Percentiles rank a stretch among this genome's conserved stretches.
phyloP scores from a whole-genome alignment of 164 flowering plant species.

The Annona squamosa region DNA sequence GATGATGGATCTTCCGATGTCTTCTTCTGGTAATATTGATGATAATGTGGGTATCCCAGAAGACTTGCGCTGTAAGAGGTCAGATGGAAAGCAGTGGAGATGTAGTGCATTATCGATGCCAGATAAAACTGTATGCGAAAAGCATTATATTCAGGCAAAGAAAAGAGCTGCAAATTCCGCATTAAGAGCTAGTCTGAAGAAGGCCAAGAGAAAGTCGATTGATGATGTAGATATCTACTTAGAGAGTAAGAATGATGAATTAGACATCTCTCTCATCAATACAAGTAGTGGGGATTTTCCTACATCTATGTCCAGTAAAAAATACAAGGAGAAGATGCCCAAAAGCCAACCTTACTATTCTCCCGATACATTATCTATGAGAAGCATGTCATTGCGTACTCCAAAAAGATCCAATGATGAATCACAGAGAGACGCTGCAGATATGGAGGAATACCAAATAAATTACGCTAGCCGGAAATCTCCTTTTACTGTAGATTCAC shows the following conservation, averaged over 20 bases:
- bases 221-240: constrained; percentile 53
- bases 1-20: constrained; percentile 50
- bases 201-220: constrained; percentile 53
- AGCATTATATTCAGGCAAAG: constrained; percentile 94
- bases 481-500: constrained; percentile 38
- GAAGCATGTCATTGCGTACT: constrained; percentile 35
- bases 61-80: constrained; percentile 90
- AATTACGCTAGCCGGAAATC: constrained; percentile 37
- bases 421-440: constrained; percentile 28
- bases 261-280: constrained; percentile 39
- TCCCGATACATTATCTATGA: constrained; percentile 43
- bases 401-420: constrained; percentile 36
- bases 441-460: constrained; percentile 43
- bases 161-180: constrained; percentile 96
- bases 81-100: constrained; percentile 98
- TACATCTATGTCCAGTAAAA: constrained; percentile 32
- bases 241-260: constrained; percentile 70
- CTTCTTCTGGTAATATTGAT: constrained; percentile 48
- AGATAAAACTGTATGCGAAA: constrained; percentile 93
- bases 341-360: constrained; percentile 40
- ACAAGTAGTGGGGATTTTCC: constrained; percentile 31
- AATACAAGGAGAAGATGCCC: constrained; percentile 38
- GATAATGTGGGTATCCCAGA: constrained; percentile 82
- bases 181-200: constrained; percentile 67
- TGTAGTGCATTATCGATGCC: constrained; percentile 98